Conservation (phyloP, 441 rosid species). For the Syzygium syzygioides region DNA sequence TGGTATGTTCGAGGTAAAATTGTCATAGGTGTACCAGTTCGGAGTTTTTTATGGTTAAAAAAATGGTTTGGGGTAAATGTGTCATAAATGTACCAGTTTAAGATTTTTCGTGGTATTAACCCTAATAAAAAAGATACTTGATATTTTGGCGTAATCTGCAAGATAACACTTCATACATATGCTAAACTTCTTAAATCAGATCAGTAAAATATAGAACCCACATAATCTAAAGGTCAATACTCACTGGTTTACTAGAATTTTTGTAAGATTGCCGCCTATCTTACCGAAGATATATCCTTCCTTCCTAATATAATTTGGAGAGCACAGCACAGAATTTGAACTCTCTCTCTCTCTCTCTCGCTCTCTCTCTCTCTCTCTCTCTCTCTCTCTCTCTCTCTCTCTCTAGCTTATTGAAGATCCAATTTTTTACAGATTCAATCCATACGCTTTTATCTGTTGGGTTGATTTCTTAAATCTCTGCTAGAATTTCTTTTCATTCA, state of each 20-base stretch:
- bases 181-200: not conserved
- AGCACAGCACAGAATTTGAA: not conserved
- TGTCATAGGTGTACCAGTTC: no score
- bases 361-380: not conserved
- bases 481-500: not conserved
- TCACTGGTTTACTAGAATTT: not conserved
- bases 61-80: no score
- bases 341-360: not conserved
- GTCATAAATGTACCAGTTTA: no score
- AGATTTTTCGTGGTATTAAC: no score
- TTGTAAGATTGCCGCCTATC: not conserved
- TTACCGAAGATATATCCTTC: not conserved
- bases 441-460: not conserved
- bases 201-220: not conserved
- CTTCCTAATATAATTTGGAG: not conserved
- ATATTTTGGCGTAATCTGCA: not conserved
- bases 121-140: not conserved
- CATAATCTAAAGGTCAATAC: not conserved
- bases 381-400: not conserved
- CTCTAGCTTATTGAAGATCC: not conserved
- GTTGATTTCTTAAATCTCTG: not conserved
- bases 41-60: no score
- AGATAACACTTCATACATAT: not conserved
- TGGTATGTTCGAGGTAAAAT: no score
- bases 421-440: not conserved